phyloP scores from a whole-genome alignment of 2,329 filamentous ascomycete genomes.

The Sporothrix mexicana region DNA sequence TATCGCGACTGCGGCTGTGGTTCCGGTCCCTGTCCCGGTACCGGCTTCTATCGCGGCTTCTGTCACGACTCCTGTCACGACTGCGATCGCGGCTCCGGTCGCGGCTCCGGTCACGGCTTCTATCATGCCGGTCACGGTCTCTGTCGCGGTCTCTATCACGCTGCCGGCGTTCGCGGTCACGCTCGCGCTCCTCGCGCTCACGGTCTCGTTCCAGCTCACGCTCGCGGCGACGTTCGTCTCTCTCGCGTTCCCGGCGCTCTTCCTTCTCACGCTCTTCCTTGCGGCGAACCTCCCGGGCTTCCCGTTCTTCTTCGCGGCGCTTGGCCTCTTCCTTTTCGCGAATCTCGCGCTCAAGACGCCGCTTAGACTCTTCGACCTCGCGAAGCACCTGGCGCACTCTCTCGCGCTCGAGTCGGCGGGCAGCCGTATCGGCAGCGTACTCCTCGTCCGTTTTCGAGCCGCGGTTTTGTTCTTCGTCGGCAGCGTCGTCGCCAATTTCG shows the following conservation, averaged over 20 bases:
- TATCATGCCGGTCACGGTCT: slow-evolving; percentile 42
- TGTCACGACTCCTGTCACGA: slow-evolving; percentile 43
- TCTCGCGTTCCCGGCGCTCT: slow-evolving; percentile 51
- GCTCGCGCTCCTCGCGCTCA: slow-evolving; percentile 50
- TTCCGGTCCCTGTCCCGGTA: slow-evolving; percentile 45
- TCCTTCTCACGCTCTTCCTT: slow-evolving; percentile 49
- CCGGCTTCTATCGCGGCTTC: slow-evolving; percentile 41
- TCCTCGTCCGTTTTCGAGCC: slow-evolving; percentile 76
- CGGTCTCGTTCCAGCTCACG: slow-evolving; percentile 57
- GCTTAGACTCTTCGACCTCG: slow-evolving; percentile 66
- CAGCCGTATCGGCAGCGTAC: slow-evolving; percentile 70
- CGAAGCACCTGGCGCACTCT: slow-evolving; percentile 65
- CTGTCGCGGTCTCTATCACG: slow-evolving; percentile 42
- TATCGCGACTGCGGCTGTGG: slow-evolving; percentile 16
- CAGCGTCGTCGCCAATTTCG: slow-evolving; percentile 73
- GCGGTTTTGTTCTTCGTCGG: slow-evolving; percentile 66
- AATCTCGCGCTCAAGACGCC: slow-evolving; percentile 62
- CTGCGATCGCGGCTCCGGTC: slow-evolving; percentile 41
- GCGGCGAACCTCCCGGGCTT: slow-evolving; percentile 44
- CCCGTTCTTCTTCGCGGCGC: slow-evolving; percentile 45
- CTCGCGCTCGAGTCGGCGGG: slow-evolving; percentile 65
- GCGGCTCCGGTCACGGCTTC: slow-evolving; percentile 44
- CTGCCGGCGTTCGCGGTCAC: slow-evolving; percentile 48
- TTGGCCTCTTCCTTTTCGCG: slow-evolving; percentile 53
- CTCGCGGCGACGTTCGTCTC: slow-evolving; percentile 45